These are phyloP conservation scores for Przewalskia tangutica DNA, from an alignment of 257 asterid species.

Conservation along the genomic window DNA sequence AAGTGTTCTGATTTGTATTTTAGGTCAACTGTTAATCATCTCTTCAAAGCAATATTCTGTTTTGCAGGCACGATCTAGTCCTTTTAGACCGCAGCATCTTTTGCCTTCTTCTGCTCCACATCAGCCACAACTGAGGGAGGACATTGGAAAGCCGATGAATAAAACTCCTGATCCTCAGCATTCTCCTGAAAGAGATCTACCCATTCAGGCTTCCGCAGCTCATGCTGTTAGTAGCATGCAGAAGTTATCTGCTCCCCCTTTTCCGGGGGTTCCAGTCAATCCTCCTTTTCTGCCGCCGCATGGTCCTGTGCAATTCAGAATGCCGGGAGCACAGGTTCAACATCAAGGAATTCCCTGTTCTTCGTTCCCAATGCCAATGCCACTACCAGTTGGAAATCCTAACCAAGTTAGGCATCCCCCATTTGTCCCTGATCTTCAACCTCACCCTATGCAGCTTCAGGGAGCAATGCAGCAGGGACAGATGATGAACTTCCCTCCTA, in stretches of 20 bases:
- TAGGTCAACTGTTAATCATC: background rate
- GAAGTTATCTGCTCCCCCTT: slow-evolving; percentile 4
- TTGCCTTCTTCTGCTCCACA: slow-evolving; percentile 1
- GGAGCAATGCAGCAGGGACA: slow-evolving; percentile 15
- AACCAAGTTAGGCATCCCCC: slow-evolving; percentile 1
- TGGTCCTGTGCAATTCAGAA: slow-evolving; percentile 1
- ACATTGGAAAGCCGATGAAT: background rate
- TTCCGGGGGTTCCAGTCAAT: slow-evolving; percentile 7
- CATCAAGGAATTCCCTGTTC: slow-evolving; percentile 9
- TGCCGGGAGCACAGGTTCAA: slow-evolving; percentile 7
- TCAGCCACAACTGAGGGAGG: slow-evolving; percentile 10
- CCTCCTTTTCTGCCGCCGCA: slow-evolving; percentile 12
- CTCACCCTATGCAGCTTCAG: slow-evolving; percentile 10
- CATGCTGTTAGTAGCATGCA: slow-evolving; percentile 1
- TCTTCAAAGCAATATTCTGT: background rate
- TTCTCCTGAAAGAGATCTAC: slow-evolving; percentile 8
- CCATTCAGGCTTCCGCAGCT: background rate
- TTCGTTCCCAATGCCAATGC: slow-evolving; percentile 10
- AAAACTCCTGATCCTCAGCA: slow-evolving; percentile 6
- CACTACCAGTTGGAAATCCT: slow-evolving; percentile 9
- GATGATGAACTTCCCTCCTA: slow-evolving; percentile 7
- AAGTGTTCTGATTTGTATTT: background rate
- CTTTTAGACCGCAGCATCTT: slow-evolving; percentile 1
- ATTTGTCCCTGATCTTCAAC: slow-evolving; percentile 12
- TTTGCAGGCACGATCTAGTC: slow-evolving; percentile 5